These are phyloP conservation scores for Pestalotiopsis fici DNA, from an alignment of 2,329 filamentous ascomycete species.

Conservation along the genomic window DNA sequence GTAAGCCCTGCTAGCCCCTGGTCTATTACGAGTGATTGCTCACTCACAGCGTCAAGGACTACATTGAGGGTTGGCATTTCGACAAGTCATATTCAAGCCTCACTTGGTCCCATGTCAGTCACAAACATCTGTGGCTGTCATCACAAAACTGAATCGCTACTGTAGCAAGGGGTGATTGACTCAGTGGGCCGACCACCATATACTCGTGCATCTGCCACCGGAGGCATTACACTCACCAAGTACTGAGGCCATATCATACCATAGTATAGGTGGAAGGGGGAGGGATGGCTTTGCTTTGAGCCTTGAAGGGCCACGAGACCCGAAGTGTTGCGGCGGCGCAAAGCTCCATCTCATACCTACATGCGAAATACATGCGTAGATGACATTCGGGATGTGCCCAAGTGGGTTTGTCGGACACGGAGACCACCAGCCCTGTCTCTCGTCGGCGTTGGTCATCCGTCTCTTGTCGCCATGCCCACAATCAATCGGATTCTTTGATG, in stretches of 20 bases:
- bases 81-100: background rate
- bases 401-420: too few species aligned
- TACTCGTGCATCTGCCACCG: background rate
- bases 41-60: background rate
- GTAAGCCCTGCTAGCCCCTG: background rate
- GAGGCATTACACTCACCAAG: background rate
- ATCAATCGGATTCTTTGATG: slow-evolving; percentile 3
- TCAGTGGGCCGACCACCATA: background rate
- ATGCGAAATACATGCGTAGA: too few species aligned
- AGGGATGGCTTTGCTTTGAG: background rate
- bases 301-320: background rate
- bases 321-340: too few species aligned
- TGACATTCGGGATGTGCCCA: too few species aligned
- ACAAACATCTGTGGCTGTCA: slow-evolving; percentile 5
- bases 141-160: background rate
- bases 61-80: background rate
- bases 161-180: background rate
- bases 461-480: background rate
- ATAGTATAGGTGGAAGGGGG: background rate
- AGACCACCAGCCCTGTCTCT: background rate
- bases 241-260: background rate
- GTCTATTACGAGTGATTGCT: background rate
- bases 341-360: too few species aligned
- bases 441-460: background rate
- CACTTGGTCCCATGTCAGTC: background rate